Percentiles rank a stretch among this genome's conserved stretches.
These are phyloP conservation scores for Leishmania gerbilli DNA, from an alignment of 208 protist genomes.

Conservation along the genomic window DNA sequence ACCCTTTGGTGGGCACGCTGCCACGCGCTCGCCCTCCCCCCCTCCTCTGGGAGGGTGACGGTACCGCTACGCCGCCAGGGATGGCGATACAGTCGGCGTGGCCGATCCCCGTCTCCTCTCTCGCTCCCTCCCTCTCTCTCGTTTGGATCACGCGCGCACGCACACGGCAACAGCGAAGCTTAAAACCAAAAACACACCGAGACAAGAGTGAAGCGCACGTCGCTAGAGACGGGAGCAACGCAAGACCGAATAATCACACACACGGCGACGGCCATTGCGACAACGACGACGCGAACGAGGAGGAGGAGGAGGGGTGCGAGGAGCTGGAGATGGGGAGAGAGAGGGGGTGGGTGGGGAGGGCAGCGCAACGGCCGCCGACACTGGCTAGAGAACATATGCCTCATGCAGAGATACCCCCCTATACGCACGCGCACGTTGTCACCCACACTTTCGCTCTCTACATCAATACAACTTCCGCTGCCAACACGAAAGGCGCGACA, in stretches of 20 bases:
- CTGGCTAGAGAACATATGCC: background rate
- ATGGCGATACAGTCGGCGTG: background rate
- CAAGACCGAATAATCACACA: background rate
- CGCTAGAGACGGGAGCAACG: background rate
- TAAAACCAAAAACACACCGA: background rate
- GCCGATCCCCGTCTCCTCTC: background rate
- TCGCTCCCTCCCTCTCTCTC: background rate
- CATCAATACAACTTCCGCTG: background rate
- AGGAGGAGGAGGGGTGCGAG: background rate
- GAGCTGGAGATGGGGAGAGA: background rate
- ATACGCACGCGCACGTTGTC: background rate
- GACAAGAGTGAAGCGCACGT: background rate
- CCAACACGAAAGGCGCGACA: background rate
- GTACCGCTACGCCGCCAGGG: background rate
- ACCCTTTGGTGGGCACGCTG: background rate
- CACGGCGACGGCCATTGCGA: background rate
- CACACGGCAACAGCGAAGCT: background rate
- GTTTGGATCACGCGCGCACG: background rate
- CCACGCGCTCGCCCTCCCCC: background rate
- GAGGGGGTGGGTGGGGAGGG: background rate
- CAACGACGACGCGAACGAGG: background rate
- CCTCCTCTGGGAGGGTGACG: background rate
- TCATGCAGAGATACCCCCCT: background rate
- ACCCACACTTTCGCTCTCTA: background rate
- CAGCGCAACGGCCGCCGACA: background rate